Evolutionary conservation across 345 rosid genomes (phyloP).

Genomic region (Eucalyptus sp.): DNA sequence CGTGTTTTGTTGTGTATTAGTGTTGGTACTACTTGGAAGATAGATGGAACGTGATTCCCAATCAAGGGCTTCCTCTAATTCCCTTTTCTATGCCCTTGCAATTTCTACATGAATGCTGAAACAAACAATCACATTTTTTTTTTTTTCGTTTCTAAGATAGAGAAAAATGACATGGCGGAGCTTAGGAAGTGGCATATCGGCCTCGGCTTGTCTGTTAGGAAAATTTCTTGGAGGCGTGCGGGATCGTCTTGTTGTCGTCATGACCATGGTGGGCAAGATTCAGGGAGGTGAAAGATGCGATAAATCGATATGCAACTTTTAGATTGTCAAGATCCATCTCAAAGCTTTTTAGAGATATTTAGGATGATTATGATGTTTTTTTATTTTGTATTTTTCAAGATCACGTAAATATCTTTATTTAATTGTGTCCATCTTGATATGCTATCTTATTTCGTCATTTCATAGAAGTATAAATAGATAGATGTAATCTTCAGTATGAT

Average conservation of each 20-base stretch:
- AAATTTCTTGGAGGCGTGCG: not conserved
- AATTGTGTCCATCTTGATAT: no score
- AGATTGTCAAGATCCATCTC: not conserved
- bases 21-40: no score
- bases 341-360: not conserved
- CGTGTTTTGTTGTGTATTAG: no score
- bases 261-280: not conserved
- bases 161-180: not conserved
- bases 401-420: no score
- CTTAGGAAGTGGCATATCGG: not conserved
- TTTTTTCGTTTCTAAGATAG: not conserved
- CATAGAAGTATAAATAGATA: accelerated
- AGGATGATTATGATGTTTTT: no score
- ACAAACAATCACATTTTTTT: no score
- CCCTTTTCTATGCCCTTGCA: no score
- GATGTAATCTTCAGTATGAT: accelerated
- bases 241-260: accelerated
- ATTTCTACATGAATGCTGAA: no score
- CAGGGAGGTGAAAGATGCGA: accelerated
- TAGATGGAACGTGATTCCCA: no score
- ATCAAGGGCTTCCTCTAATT: no score
- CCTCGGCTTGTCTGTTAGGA: accelerated
- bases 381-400: no score
- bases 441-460: no score
- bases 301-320: not conserved